Evolutionary conservation across 805 yeast species (phyloP), one percentile per base, ranked within the genome.

Genomic region (Maudiozyma barnettii): DNA sequence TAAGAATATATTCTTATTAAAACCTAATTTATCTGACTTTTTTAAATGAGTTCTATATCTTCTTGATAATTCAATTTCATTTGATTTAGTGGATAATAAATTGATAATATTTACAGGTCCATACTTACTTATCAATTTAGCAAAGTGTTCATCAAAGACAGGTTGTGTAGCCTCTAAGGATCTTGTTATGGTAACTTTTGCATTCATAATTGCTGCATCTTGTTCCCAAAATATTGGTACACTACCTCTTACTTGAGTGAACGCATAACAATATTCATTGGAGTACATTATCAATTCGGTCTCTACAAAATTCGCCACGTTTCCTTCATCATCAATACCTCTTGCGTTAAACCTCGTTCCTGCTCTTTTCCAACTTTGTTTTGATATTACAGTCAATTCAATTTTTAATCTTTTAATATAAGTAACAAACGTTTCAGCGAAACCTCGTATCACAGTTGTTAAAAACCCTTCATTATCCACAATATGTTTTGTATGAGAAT

Each of bases 181-280:
- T 57, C 99, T 74, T 0, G 96, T 88, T 10, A 93, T 74, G 41
- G 82, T 82, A 44, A 91, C 87, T 59, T 90, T 93, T 18, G 96
- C 95, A 53, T 85, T 81, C 22, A 91, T 78, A 50, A 91, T 68
- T 2, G 95, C 83, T 2, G 93, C 79, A 57, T 91, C 97, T 65
- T 93, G 99, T 62, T 93, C 99, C 99, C 99, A 93, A 60, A 93
- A 93, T 1, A 91, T 74, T 0, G 99, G 99, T 3, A 93, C 88
- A 14, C 95, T 83, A 4, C 99, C 99, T 59, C 99, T 74, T 9
- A 93, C 78, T 64, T 89, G 96, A 1, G 84, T 78, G 64, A 81
- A 90, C 1, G 97, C 78, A 61, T 79, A 89, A 72, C 77, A 68
- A 66, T 77, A 59, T 58, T 68, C 58, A 56, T 67, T 56, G 60